phyloP scores from a whole-genome alignment of 2,329 filamentous ascomycete genomes.

The Hymenoscyphus occultus region DNA sequence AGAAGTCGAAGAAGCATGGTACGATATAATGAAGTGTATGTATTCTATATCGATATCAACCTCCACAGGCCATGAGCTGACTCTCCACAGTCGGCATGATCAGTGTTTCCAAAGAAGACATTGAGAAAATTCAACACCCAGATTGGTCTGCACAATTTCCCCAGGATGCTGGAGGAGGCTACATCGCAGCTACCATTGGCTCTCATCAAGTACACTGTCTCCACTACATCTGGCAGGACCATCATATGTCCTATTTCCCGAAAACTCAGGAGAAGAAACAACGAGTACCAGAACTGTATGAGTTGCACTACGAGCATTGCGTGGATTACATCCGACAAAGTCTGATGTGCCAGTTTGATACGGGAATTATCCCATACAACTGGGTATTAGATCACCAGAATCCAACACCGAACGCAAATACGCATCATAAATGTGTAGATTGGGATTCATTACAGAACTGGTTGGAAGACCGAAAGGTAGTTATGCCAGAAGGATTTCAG shows the following conservation, averaged over 20 bases:
- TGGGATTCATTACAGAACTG: slow-evolving; percentile 11
- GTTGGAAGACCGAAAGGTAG: slow-evolving; percentile 11
- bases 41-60: background rate
- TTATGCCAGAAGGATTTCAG: slow-evolving; percentile 12
- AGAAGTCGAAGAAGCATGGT: slow-evolving; percentile 3
- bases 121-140: background rate
- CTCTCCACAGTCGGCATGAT: background rate
- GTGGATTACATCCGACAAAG: slow-evolving; percentile 11
- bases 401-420: slow-evolving; percentile 5
- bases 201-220: slow-evolving; percentile 14
- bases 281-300: slow-evolving; percentile 9
- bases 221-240: slow-evolving; percentile 15
- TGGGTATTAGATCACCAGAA: slow-evolving; percentile 6
- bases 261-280: background rate
- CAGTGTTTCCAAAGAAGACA: slow-evolving; percentile 3
- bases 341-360: slow-evolving; percentile 11
- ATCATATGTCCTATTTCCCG: slow-evolving; percentile 5
- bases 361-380: background rate
- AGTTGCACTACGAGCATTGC: slow-evolving; percentile 14
- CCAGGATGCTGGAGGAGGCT: slow-evolving; percentile 9
- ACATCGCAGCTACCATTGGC: slow-evolving; percentile 9
- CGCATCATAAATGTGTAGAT: slow-evolving; percentile 10
- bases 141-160: slow-evolving; percentile 37
- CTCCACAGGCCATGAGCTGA: background rate
- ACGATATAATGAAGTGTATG: slow-evolving; percentile 1